A percentile compares a stretch with the other conserved stretches of the same genome.
phyloP scores from a whole-genome alignment of 1,139 yeast species.

The Pneumocystis sp. region DNA sequence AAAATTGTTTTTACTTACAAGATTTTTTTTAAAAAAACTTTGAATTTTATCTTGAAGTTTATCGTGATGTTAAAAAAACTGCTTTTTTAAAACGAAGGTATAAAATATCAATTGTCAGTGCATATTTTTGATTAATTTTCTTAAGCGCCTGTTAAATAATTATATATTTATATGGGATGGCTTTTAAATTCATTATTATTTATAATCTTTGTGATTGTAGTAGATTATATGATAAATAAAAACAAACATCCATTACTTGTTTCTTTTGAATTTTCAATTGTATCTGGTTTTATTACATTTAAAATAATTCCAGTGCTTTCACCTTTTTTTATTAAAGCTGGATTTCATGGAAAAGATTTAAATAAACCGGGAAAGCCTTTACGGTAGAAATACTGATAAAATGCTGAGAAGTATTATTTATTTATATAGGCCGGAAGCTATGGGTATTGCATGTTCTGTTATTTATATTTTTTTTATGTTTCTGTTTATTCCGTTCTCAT shows the following conservation, averaged over 20 bases:
- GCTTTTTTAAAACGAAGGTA: not conserved
- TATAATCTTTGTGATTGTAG: not conserved
- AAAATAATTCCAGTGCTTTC: slow-evolving; percentile 53
- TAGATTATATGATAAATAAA: not conserved
- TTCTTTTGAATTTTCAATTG: slow-evolving; percentile 43
- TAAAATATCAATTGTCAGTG: not conserved
- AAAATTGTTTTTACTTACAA: not conserved
- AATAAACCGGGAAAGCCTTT: slow-evolving; percentile 58
- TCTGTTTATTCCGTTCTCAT: slow-evolving; percentile 75
- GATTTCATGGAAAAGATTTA: slow-evolving; percentile 70
- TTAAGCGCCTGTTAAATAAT: not conserved
- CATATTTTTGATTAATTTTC: not conserved
- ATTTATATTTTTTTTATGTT: slow-evolving; percentile 71
- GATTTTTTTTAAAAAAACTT: not conserved
- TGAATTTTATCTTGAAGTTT: not conserved
- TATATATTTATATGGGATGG: not conserved
- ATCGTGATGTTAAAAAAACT: not conserved
- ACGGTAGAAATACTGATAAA: not conserved
- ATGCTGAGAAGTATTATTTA: not conserved
- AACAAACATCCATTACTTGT: slow-evolving; percentile 19
- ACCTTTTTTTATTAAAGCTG: slow-evolving; percentile 54
- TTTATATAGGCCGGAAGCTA: slow-evolving; percentile 49
- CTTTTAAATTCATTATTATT: not conserved
- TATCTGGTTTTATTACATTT: slow-evolving; percentile 49
- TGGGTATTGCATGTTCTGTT: slow-evolving; percentile 77